phyloP scores from a whole-genome alignment of 306 rosid species.

The Trichosanthes truncata region DNA sequence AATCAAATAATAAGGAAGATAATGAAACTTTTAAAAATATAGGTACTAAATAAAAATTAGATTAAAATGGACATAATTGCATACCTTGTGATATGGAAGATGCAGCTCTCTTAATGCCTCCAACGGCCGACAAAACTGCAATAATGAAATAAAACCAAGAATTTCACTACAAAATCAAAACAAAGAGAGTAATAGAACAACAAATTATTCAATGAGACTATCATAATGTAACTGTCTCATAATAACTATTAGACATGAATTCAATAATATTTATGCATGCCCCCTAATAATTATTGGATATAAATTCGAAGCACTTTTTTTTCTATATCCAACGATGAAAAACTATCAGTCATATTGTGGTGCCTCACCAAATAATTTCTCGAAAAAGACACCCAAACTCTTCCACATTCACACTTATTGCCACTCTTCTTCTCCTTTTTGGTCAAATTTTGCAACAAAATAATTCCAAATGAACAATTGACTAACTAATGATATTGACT shows the following conservation, averaged over 20 bases:
- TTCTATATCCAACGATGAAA: no score
- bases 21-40: no score
- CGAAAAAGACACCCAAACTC: neutral
- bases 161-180: neutral
- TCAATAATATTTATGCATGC: no score
- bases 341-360: no score
- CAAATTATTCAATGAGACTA: no score
- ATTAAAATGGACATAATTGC: neutral
- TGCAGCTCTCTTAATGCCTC: constrained; percentile 1
- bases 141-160: neutral
- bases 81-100: constrained; percentile 15
- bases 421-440: neutral
- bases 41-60: neutral
- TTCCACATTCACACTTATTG: neutral
- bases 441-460: neutral
- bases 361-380: no score
- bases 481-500: neutral
- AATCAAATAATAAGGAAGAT: no score
- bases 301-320: no score
- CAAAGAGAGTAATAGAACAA: neutral
- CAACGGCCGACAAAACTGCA: constrained; percentile 17
- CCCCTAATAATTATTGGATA: no score
- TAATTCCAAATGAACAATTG: neutral
- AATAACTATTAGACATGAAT: no score
- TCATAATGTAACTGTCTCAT: no score